A percentile compares a stretch with the other conserved stretches of the same genome.
These are phyloP conservation scores for Penicillium desertorum DNA, from an alignment of 495 filamentous ascomycete species.

Conservation along the genomic window DNA sequence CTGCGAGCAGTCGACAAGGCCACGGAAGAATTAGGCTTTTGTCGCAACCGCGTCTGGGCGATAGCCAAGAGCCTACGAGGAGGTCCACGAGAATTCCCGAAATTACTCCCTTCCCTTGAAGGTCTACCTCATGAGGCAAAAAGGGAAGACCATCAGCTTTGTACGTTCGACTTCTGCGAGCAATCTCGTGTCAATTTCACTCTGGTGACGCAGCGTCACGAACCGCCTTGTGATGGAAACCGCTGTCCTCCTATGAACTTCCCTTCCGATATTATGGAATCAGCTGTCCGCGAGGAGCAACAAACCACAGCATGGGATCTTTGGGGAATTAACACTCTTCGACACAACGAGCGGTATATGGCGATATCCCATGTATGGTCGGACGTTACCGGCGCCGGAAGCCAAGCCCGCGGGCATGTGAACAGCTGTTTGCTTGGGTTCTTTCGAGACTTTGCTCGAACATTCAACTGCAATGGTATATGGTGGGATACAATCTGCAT, in stretches of 20 bases:
- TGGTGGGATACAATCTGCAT: constrained; percentile 35
- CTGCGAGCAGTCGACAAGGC: neutral
- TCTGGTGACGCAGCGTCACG: constrained; percentile 24
- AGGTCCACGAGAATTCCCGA: neutral
- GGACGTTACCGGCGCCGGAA: constrained; percentile 29
- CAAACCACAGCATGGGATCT: constrained; percentile 5
- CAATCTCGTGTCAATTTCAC: constrained; percentile 24
- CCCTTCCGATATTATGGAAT: neutral
- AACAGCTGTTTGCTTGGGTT: constrained; percentile 26
- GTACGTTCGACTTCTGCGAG: constrained; percentile 26
- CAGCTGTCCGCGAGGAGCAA: neutral
- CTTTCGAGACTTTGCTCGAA: constrained; percentile 21
- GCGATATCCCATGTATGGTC: constrained; percentile 36
- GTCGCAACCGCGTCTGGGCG: constrained; percentile 28
- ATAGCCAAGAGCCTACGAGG: constrained; percentile 17
- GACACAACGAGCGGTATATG: constrained; percentile 21
- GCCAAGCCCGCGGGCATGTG: constrained; percentile 15
- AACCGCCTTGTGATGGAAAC: constrained; percentile 10
- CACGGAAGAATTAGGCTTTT: constrained; percentile 19
- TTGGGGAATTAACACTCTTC: neutral
- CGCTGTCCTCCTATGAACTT: neutral
- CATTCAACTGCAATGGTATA: constrained; percentile 24
- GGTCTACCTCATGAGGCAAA: no score
- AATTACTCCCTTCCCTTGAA: neutral
- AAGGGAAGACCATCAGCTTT: constrained; percentile 10